A percentile compares a stretch with the other conserved stretches of the same genome.
Evolutionary conservation across 345 rosid genomes (phyloP).

Genomic region (Balakata baccata): DNA sequence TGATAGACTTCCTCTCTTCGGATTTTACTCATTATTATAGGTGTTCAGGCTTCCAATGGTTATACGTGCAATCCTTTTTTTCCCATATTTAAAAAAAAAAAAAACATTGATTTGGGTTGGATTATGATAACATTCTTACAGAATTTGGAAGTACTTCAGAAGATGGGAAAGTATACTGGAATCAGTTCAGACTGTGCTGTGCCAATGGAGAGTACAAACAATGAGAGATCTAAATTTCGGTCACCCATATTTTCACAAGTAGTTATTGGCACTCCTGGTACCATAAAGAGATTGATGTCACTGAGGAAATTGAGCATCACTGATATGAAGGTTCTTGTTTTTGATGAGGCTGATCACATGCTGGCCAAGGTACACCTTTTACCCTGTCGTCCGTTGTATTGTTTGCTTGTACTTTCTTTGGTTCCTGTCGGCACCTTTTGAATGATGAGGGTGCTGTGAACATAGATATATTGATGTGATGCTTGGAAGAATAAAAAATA

Average conservation of each 20-base stretch:
- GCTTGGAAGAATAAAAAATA: neutral
- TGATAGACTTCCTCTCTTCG: neutral
- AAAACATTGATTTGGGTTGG: neutral
- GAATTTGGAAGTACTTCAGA: constrained; percentile 87
- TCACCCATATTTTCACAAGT: constrained; percentile 59
- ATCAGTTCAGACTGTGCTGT: constrained; percentile 69
- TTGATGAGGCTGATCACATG: constrained; percentile 99
- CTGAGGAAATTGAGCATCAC: constrained; percentile 50
- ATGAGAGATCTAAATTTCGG: constrained; percentile 34
- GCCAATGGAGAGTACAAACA: constrained; percentile 49
- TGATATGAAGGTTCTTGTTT: constrained; percentile 73
- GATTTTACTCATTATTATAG: neutral
- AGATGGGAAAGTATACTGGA: constrained; percentile 90
- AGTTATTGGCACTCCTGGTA: constrained; percentile 97
- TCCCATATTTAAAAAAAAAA: neutral
- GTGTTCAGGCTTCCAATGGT: neutral
- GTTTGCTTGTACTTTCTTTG: constrained; percentile 3
- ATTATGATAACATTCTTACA: constrained; percentile 25
- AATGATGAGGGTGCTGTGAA: too few relatives aligned
- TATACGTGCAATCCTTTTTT: neutral
- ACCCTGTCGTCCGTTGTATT: neutral
- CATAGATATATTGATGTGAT: neutral
- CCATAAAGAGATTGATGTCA: constrained; percentile 72
- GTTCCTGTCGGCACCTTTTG: too few relatives aligned
- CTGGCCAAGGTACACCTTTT: constrained; percentile 58